Percentiles rank a stretch among this genome's conserved stretches.
These are phyloP conservation scores for Phlegmacium glaucopus DNA, from an alignment of 768 basidiomycete genomes.

Conservation along the genomic window DNA sequence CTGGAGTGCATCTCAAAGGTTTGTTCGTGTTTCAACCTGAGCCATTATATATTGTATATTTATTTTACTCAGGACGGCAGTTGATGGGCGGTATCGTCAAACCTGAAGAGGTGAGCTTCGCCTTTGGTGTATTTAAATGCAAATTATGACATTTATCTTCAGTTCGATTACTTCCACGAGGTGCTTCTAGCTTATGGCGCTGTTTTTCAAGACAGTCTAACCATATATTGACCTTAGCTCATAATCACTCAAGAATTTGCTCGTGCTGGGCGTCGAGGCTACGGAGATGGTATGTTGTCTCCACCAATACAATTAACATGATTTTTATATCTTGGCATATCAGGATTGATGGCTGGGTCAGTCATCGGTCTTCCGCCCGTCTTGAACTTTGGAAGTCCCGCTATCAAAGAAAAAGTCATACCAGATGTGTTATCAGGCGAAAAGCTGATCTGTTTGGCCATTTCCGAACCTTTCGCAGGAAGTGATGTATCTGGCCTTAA, in stretches of 20 bases:
- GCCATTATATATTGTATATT: background rate
- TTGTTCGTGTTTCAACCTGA: background rate
- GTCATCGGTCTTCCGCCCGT: conserved; percentile 86
- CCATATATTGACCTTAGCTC: conserved; percentile 36
- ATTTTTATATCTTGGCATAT: background rate
- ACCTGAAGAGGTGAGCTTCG: conserved; percentile 60
- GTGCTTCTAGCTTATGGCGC: conserved; percentile 19
- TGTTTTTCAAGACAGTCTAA: background rate
- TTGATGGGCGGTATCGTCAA: conserved; percentile 79
- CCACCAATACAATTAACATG: background rate
- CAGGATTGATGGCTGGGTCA: conserved; percentile 64
- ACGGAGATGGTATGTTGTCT: conserved; percentile 60
- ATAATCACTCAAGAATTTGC: conserved; percentile 77
- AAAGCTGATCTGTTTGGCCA: conserved; percentile 82
- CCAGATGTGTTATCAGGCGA: conserved; percentile 67
- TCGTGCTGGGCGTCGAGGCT: conserved; percentile 70
- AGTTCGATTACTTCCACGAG: conserved; percentile 91
- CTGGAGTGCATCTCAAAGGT: conserved; percentile 81
- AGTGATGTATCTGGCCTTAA: conserved; percentile 75
- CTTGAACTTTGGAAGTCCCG: conserved; percentile 73
- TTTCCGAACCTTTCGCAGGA: conserved; percentile 86
- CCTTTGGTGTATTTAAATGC: background rate
- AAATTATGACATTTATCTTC: conserved; percentile 13
- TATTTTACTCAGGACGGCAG: conserved; percentile 43
- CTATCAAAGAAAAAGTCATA: conserved; percentile 50